Evolutionary conservation across 2,329 filamentous ascomycete species (phyloP).

Genomic region (Beauveria australis): DNA sequence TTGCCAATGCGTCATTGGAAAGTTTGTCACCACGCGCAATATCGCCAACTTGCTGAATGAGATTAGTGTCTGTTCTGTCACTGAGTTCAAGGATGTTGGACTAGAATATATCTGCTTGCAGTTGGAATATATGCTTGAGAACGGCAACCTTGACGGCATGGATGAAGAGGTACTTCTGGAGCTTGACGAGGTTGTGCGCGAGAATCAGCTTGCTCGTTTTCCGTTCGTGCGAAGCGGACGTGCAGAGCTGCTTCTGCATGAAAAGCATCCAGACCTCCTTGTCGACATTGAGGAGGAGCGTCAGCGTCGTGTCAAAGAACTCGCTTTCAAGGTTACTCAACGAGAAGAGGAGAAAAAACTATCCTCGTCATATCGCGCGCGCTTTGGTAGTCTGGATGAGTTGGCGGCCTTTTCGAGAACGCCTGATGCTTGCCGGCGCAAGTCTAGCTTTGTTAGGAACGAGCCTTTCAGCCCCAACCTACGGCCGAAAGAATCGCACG

Average conservation of each 20-base stretch:
- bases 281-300: slow-evolving; percentile 61
- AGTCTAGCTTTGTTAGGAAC: slow-evolving; percentile 39
- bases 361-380: slow-evolving; percentile 51
- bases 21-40: slow-evolving; percentile 79
- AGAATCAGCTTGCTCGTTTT: slow-evolving; percentile 71
- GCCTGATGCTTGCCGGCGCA: slow-evolving; percentile 37
- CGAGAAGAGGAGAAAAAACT: slow-evolving; percentile 57
- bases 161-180: slow-evolving; percentile 77
- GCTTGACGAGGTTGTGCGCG: slow-evolving; percentile 69
- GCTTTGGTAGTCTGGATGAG: slow-evolving; percentile 60
- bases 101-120: slow-evolving; percentile 89
- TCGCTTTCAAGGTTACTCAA: slow-evolving; percentile 57
- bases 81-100: slow-evolving; percentile 78
- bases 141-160: slow-evolving; percentile 75
- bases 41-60: slow-evolving; percentile 78
- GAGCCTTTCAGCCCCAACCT: slow-evolving; percentile 58
- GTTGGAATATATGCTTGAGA: slow-evolving; percentile 85
- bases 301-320: slow-evolving; percentile 64
- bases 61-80: slow-evolving; percentile 74
- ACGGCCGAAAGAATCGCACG: slow-evolving; percentile 57
- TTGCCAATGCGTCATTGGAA: slow-evolving; percentile 76
- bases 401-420: slow-evolving; percentile 31
- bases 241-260: slow-evolving; percentile 57
- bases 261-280: slow-evolving; percentile 54
- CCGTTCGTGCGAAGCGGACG: slow-evolving; percentile 71